Percentiles rank a stretch among this genome's conserved stretches.
Conservation (phyloP, 768 basidiomycete genomes). For the Calocera cornea region DNA sequence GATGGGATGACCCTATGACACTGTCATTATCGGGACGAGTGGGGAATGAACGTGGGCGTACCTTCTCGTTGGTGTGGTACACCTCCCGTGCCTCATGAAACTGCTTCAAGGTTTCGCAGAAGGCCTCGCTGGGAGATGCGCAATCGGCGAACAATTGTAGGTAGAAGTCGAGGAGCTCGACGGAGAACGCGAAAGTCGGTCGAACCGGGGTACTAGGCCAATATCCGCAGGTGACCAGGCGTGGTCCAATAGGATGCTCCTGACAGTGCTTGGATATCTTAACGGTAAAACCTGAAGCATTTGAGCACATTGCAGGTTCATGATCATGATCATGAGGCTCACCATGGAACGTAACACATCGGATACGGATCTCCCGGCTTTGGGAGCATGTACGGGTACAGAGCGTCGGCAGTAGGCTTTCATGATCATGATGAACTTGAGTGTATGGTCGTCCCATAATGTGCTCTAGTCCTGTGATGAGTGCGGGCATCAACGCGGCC, state of each 20-base stretch:
- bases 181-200: slow-evolving; percentile 1
- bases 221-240: background rate
- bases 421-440: background rate
- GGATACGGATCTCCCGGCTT: background rate
- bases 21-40: background rate
- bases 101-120: background rate
- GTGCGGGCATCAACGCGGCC: too few relatives aligned
- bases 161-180: background rate
- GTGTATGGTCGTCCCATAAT: background rate
- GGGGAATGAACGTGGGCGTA: background rate
- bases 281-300: background rate
- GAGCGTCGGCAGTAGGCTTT: background rate
- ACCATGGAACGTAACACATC: background rate
- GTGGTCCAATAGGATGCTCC: background rate
- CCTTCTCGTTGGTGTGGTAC: background rate
- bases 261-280: background rate
- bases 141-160: background rate
- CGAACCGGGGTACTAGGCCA: slow-evolving; percentile 4
- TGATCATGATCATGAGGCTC: background rate
- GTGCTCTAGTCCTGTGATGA: too few relatives aligned
- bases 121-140: background rate
- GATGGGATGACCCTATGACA: background rate
- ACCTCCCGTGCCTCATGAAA: background rate
- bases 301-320: background rate
- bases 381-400: background rate